A percentile compares a stretch with the other conserved stretches of the same genome.
These are phyloP conservation scores for Penicillium sp. DNA, from an alignment of 2,329 filamentous ascomycete genomes.

Conservation along the genomic window DNA sequence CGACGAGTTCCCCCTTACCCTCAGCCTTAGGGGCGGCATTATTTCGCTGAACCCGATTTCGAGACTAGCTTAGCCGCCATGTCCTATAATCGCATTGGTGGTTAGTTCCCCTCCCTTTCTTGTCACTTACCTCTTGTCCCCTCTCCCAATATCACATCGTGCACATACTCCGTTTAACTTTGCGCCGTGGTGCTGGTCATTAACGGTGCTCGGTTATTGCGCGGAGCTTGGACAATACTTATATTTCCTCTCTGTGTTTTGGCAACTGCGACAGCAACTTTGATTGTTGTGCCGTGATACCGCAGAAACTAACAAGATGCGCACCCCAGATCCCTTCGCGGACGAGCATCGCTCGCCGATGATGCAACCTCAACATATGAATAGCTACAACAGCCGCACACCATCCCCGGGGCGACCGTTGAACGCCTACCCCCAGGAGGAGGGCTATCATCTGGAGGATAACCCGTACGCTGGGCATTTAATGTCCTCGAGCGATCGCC, in stretches of 20 bases:
- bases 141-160: neutral
- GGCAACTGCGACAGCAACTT: conserved; percentile 2
- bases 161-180: neutral
- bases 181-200: conserved; percentile 14
- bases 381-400: conserved; percentile 55
- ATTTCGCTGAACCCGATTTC: conserved; percentile 26
- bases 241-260: neutral
- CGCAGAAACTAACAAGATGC: conserved; percentile 27
- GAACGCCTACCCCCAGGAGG: no score
- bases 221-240: neutral
- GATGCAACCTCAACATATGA: conserved; percentile 59
- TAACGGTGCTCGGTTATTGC: conserved; percentile 9
- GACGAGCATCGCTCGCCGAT: conserved; percentile 46
- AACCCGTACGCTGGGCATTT: conserved; percentile 62
- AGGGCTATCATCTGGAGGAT: conserved; percentile 83
- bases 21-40: conserved; percentile 22
- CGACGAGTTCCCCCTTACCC: conserved; percentile 19
- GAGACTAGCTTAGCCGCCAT: conserved; percentile 29
- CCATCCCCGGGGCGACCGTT: conserved; percentile 78
- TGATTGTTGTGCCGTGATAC: neutral
- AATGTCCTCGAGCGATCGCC: conserved; percentile 73
- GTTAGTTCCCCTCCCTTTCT: conserved; percentile 55
- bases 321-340: conserved; percentile 43
- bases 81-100: conserved; percentile 77
- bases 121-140: conserved; percentile 13